These are phyloP conservation scores for Phanerochaete sordida DNA, from an alignment of 768 basidiomycete genomes.

Conservation along the genomic window DNA sequence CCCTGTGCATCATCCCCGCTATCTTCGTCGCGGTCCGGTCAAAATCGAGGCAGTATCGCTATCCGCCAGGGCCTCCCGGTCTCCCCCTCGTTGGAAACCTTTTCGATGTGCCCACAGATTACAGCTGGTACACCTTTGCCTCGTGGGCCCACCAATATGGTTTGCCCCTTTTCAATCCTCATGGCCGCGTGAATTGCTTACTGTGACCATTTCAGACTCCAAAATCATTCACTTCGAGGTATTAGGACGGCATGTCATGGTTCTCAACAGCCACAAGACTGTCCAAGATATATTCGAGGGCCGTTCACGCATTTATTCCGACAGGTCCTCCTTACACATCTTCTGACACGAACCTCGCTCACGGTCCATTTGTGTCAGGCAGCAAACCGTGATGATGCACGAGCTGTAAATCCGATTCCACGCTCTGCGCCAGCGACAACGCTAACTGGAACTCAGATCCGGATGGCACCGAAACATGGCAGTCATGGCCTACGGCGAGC, in stretches of 20 bases:
- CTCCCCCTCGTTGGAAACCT: slow-evolving; percentile 5
- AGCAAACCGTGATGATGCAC: neutral
- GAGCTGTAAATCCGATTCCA: no score
- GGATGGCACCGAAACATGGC: neutral
- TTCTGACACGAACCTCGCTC: no score
- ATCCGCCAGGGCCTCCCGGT: neutral
- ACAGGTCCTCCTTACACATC: neutral
- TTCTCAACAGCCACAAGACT: slow-evolving; percentile 18
- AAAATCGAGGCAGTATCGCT: no score
- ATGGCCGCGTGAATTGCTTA: neutral
- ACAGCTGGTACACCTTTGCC: neutral
- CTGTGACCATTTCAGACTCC: slow-evolving; percentile 1
- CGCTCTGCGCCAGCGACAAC: no score
- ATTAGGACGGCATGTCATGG: slow-evolving; percentile 20
- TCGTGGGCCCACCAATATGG: neutral
- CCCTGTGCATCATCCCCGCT: no score
- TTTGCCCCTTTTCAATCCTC: no score
- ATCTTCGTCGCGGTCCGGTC: no score
- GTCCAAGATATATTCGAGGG: slow-evolving; percentile 23
- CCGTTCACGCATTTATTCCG: slow-evolving; percentile 22
- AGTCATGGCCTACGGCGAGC: neutral
- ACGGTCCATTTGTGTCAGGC: neutral
- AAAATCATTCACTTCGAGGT: slow-evolving; percentile 22
- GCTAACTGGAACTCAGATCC: neutral
- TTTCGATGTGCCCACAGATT: neutral